These are phyloP conservation scores for Pseudocercospora crystallina DNA, from an alignment of 2,329 filamentous ascomycete species.

Conservation along the genomic window DNA sequence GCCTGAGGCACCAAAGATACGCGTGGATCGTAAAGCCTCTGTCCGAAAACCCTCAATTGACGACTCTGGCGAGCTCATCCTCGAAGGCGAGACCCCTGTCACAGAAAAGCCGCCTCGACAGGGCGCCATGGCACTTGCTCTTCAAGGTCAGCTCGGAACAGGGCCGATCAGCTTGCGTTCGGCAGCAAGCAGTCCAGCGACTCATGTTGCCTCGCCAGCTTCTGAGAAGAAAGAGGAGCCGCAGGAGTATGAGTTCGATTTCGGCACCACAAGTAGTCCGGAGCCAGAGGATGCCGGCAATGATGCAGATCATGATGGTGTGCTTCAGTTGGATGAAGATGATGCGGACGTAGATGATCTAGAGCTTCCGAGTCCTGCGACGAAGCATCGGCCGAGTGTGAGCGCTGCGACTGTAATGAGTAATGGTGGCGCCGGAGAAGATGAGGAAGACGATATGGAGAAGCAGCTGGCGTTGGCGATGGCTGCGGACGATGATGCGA, in stretches of 20 bases:
- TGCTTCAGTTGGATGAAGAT: conserved; percentile 25
- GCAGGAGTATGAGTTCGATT: conserved; percentile 31
- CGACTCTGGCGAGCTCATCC: conserved; percentile 35
- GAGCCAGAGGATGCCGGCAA: conserved; percentile 18
- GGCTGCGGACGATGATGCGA: conserved; percentile 37
- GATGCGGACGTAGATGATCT: conserved; percentile 38
- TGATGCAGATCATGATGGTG: conserved; percentile 24
- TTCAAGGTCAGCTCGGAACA: conserved; percentile 33
- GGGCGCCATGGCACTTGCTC: conserved; percentile 30
- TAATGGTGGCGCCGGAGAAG: conserved; percentile 18
- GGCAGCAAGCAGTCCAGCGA: conserved; percentile 40
- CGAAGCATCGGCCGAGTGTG: conserved; percentile 27
- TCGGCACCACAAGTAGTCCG: conserved; percentile 24
- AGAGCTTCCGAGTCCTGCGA: conserved; percentile 30
- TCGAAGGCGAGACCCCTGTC: conserved; percentile 33
- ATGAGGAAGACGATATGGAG: conserved; percentile 44
- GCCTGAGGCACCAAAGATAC: conserved; percentile 24
- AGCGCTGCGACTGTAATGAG: conserved; percentile 19
- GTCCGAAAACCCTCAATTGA: conserved; percentile 28
- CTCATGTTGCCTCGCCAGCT: conserved; percentile 19
- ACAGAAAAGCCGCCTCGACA: conserved; percentile 26
- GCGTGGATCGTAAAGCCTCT: conserved; percentile 33
- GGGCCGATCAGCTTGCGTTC: conserved; percentile 47
- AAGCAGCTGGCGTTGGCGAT: conserved; percentile 44
- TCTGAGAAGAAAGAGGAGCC: conserved; percentile 15